Evolutionary conservation across 2,329 filamentous ascomycete genomes (phyloP).

Genomic region (Aspergillus pseudoglaucus): DNA sequence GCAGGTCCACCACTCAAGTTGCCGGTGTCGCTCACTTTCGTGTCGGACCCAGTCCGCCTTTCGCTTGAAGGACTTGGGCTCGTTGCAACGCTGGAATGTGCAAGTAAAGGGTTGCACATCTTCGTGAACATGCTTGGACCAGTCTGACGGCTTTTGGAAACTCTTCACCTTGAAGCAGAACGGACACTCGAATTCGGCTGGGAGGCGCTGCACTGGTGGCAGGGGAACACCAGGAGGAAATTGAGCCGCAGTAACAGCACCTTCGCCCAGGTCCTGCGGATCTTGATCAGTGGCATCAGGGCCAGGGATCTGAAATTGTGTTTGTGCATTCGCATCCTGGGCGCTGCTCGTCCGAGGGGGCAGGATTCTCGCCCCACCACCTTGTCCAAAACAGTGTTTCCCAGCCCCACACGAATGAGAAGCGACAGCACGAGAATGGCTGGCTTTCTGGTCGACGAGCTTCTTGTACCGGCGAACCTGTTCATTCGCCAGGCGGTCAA

Average conservation of each 20-base stretch:
- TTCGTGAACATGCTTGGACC: constrained; percentile 94
- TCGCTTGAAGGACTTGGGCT: constrained; percentile 86
- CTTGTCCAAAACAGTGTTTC: constrained; percentile 58
- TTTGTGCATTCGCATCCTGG: constrained; percentile 54
- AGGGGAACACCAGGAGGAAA: constrained; percentile 77
- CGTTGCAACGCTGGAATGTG: constrained; percentile 74
- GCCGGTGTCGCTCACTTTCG: constrained; percentile 84
- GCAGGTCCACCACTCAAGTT: constrained; percentile 87
- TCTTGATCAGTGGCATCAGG: constrained; percentile 58
- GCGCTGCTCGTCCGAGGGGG: constrained; percentile 45
- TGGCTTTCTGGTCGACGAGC: constrained; percentile 62
- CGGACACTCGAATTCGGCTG: constrained; percentile 83
- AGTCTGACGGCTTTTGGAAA: constrained; percentile 86
- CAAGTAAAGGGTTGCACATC: constrained; percentile 91
- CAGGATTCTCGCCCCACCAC: constrained; percentile 58
- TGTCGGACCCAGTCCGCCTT: constrained; percentile 96
- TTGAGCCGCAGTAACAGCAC: constrained; percentile 61
- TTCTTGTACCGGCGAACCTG: constrained; percentile 73
- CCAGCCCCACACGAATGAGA: constrained; percentile 55
- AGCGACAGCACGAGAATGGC: constrained; percentile 58
- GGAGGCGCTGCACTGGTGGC: constrained; percentile 68
- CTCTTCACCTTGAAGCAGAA: constrained; percentile 80
- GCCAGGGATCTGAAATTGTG: constrained; percentile 50
- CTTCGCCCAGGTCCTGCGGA: constrained; percentile 60
- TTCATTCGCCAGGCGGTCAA: constrained; percentile 76